Base-by-base conservation (phyloP, 73 alveolate species). In the Paramecium caudatum region DNA sequence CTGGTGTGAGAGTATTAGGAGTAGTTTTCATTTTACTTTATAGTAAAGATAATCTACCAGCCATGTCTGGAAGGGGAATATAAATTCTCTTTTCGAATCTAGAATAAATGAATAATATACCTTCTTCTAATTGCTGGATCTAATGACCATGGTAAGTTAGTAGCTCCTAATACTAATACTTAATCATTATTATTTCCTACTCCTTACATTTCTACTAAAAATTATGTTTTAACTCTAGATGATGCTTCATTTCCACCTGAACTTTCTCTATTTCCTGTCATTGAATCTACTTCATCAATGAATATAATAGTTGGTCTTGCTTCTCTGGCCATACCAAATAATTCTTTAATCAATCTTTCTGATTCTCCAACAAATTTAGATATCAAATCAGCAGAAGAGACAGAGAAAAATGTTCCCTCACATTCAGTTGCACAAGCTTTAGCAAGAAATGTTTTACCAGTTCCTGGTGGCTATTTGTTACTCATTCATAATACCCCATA, bases 391-490 rank as follows among this genome's bases (percentile, higher is more conserved):
- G 98, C 90, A 2, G 97, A 91, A 16, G 94, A 81, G 12, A 88
- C 95, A 30, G 99, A 95, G 94, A 97, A 98, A 95, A 97, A 98
- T 21, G 99, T 97, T 27, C 99, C 99, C 48, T 95, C 99, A 5
- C 99, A 97, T 95, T 98, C 99, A 10, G 99, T 98, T 15, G 99
- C 99, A 63, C 99, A 96, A 23, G 99, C 99, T 82, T 98, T 98
- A 17, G 99, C 99, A 74, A 98, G 90, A 95, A 90, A 97, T 30
- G 99, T 93, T 91, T 98, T 98, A 12, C 99, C 99, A 36, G 99
- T 98, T 63, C 99, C 99, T 10, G 99, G 99, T 7, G 99, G 99
- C 90, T 83, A 46, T 21, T 2, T 41, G 0, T 30, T 61, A 3
- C 25, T 0, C 3, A 9, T 17, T 1, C 46, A 27, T 46, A 32